These are phyloP conservation scores for Ogataea salicorniae DNA, from an alignment of 805 yeast species.

Conservation along the genomic window DNA sequence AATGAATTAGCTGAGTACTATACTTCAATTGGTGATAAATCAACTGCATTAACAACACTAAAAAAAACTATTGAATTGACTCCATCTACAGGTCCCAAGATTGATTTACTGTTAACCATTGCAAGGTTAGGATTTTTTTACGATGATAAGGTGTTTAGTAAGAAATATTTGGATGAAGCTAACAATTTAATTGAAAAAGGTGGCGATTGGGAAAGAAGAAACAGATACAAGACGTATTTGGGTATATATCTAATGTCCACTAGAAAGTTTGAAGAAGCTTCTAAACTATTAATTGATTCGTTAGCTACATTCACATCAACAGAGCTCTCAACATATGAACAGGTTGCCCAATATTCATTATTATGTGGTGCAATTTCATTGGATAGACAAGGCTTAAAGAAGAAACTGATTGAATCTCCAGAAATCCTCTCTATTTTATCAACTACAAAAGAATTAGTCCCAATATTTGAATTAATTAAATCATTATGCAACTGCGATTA, in stretches of 20 bases:
- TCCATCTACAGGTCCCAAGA: constrained; percentile 84
- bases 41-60: constrained; percentile 61
- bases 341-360: constrained; percentile 82
- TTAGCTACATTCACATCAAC: constrained; percentile 93
- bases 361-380: constrained; percentile 82
- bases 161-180: constrained; percentile 68
- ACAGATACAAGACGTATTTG: constrained; percentile 84
- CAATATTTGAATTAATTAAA: constrained; percentile 77
- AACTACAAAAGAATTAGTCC: constrained; percentile 64
- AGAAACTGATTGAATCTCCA: constrained; percentile 86
- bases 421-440: constrained; percentile 81
- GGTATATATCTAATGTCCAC: constrained; percentile 83
- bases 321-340: constrained; percentile 83
- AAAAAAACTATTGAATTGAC: constrained; percentile 72
- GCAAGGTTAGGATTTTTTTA: constrained; percentile 87
- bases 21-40: constrained; percentile 76
- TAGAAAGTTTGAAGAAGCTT: constrained; percentile 81
- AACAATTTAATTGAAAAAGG: constrained; percentile 84
- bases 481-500: constrained; percentile 88
- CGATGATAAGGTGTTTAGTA: constrained; percentile 66
- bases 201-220: constrained; percentile 99
- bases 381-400: constrained; percentile 78
- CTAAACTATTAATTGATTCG: constrained; percentile 80
- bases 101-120: constrained; percentile 78
- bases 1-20: constrained; percentile 83